Percentiles rank a stretch among this genome's conserved stretches.
These are phyloP conservation scores for Pichia eremophila DNA, from an alignment of 805 yeast species.

Conservation along the genomic window DNA sequence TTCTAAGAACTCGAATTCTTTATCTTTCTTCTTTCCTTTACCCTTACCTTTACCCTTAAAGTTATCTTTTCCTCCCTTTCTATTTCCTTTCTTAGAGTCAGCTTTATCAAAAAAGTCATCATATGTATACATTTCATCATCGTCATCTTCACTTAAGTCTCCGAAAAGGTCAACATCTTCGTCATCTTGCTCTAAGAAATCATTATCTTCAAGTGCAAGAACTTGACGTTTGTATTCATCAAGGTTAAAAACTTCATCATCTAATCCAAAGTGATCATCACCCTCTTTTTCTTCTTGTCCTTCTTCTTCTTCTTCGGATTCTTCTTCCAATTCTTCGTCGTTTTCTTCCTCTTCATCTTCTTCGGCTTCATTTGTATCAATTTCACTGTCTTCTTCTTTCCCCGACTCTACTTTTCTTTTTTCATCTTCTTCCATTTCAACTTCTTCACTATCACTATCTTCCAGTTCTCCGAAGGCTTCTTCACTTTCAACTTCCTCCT, in stretches of 20 bases:
- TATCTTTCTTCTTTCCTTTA: conserved; percentile 10
- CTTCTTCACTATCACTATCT: background rate
- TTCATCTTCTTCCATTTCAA: conserved; percentile 21
- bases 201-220: conserved; percentile 23
- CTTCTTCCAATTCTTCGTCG: conserved; percentile 42
- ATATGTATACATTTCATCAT: conserved; percentile 40
- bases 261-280: conserved; percentile 53
- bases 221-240: conserved; percentile 50
- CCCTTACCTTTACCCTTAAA: conserved; percentile 7
- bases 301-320: conserved; percentile 13
- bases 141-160: conserved; percentile 39
- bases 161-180: conserved; percentile 47
- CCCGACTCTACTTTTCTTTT: conserved; percentile 22
- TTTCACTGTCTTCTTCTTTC: conserved; percentile 16
- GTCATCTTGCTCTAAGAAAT: conserved; percentile 28
- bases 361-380: conserved; percentile 27
- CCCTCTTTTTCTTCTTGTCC: conserved; percentile 21
- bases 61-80: conserved; percentile 11
- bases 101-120: conserved; percentile 53
- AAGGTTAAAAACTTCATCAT: conserved; percentile 77
- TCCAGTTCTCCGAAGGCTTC: conserved; percentile 21
- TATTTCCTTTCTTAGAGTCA: conserved; percentile 7
- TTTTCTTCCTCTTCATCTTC: conserved; percentile 34
- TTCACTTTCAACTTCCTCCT: conserved; percentile 21
- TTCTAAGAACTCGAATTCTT: conserved; percentile 41